Conservation (phyloP, 305 asterid genomes). For the Rubia peregrina region DNA sequence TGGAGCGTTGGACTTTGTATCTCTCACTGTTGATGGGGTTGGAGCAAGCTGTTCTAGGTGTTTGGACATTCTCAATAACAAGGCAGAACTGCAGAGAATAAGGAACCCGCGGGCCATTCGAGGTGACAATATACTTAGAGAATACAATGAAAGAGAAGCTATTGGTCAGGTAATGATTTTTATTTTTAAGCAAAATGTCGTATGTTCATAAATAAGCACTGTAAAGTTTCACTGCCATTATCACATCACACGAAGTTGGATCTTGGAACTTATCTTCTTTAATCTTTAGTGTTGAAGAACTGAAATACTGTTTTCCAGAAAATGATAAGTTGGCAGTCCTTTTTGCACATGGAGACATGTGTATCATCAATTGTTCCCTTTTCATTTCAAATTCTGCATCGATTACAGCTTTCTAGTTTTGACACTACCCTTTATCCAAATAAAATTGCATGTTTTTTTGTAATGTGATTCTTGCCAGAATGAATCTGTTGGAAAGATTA, state of each 20-base stretch:
- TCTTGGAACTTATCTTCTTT: neutral
- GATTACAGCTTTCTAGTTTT: neutral
- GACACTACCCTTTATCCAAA: neutral
- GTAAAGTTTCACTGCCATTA: neutral
- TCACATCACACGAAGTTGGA: neutral
- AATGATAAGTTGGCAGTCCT: neutral
- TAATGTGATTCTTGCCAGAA: conserved; percentile 3
- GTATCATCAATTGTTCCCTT: neutral
- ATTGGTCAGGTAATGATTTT: conserved; percentile 64
- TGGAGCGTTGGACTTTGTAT: conserved; percentile 94
- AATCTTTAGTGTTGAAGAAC: neutral
- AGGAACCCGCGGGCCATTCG: conserved; percentile 92
- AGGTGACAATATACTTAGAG: conserved; percentile 70
- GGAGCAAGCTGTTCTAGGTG: conserved; percentile 98
- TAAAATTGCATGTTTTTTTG: neutral
- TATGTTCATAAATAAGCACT: neutral
- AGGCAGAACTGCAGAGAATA: conserved; percentile 56
- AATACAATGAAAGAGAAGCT: conserved; percentile 83
- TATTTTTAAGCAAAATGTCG: neutral
- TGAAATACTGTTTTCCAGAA: neutral
- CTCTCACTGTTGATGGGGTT: conserved; percentile 93
- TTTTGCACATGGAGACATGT: neutral
- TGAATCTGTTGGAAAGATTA: neutral
- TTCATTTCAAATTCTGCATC: neutral
- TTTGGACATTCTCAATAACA: conserved; percentile 80